Percentiles rank a stretch among this genome's conserved stretches.
Conservation (phyloP, 2,329 filamentous ascomycete genomes). For the Xylaria sp. region DNA sequence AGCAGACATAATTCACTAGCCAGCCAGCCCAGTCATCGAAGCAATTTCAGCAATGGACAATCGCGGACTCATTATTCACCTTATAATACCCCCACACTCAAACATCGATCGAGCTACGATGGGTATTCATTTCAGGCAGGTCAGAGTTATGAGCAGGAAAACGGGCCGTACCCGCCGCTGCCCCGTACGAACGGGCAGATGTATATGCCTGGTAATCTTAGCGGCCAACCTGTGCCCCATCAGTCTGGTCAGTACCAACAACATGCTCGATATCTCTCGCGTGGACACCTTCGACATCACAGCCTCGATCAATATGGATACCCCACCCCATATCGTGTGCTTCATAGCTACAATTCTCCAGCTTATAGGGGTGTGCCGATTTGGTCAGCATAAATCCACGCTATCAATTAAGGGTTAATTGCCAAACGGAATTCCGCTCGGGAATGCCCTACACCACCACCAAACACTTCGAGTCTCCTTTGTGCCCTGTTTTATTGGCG, state of each 20-base stretch:
- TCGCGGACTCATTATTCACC: constrained; percentile 32
- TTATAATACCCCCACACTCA: constrained; percentile 34
- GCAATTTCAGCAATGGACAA: constrained; percentile 35
- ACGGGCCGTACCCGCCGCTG: constrained; percentile 43
- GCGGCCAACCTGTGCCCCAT: constrained; percentile 42
- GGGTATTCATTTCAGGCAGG: constrained; percentile 36
- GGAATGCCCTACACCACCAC: background rate
- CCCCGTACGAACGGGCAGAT: constrained; percentile 40
- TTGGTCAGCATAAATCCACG: constrained; percentile 58
- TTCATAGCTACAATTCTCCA: constrained; percentile 70
- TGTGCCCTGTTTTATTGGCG: constrained; percentile 15
- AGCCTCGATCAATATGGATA: constrained; percentile 51
- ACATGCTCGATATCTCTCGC: constrained; percentile 51
- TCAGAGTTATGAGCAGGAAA: constrained; percentile 39
- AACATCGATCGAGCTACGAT: constrained; percentile 45
- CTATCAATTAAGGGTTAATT: constrained; percentile 25
- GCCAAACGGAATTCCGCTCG: constrained; percentile 1
- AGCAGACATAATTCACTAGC: constrained; percentile 51
- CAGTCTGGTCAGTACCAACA: constrained; percentile 49
- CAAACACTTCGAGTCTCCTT: constrained; percentile 22
- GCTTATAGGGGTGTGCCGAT: constrained; percentile 66
- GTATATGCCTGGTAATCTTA: constrained; percentile 45
- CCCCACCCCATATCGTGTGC: constrained; percentile 60
- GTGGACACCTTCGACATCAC: constrained; percentile 54
- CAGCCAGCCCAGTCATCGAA: constrained; percentile 45